Base-by-base conservation (phyloP, 495 filamentous ascomycete genomes). In the Aspergillus cristatus region DNA sequence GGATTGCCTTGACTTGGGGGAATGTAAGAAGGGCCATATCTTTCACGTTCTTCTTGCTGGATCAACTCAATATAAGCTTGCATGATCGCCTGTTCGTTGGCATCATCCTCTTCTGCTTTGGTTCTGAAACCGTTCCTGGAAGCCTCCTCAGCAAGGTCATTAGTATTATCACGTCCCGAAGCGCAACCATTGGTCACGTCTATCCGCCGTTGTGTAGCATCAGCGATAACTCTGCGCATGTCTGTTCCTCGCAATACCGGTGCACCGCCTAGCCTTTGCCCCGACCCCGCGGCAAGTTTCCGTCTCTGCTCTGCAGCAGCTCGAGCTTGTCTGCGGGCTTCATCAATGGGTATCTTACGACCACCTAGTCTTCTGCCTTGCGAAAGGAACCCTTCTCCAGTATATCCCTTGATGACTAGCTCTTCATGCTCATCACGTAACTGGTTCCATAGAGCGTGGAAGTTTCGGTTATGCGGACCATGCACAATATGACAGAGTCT, bases 21-120 rank as follows among this genome's bases (percentile, higher is more conserved):
- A 3, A 85, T 63, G 47, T 86, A 87, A 0, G 65, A 67, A 14
- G 68, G 58, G 3, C 82, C 81, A 41, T 84, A 76, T 51, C 76
- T 81, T 53, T 73, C 75, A 37, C 81, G 74, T 46, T 96, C 90
- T 46, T 89, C 82, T 45, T 88, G 74, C 48, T 89, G 81, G 18
- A 93, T 81, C 7, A 97, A 61, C 37, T 97, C 90, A 62, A 84
- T 86, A 17, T 90, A 73, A 0, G 87, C 90, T 46, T 87, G 76
- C 40, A 86, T 71, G 46, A 95, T 94, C n/a, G 90, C 89, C 14
- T 73, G 71, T 32, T 96, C 86, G 43, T 95, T 90, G 1, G 86
- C 90, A 46, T 87, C 81, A 36, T 95, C 88, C 48, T 91, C 84
- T 48, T 93, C 85, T 0, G 85, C 84, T 52, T 87, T 72, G 0